phyloP scores from a whole-genome alignment of 2,329 filamentous ascomycete species.

The Fonsecaea pedrosoi region DNA sequence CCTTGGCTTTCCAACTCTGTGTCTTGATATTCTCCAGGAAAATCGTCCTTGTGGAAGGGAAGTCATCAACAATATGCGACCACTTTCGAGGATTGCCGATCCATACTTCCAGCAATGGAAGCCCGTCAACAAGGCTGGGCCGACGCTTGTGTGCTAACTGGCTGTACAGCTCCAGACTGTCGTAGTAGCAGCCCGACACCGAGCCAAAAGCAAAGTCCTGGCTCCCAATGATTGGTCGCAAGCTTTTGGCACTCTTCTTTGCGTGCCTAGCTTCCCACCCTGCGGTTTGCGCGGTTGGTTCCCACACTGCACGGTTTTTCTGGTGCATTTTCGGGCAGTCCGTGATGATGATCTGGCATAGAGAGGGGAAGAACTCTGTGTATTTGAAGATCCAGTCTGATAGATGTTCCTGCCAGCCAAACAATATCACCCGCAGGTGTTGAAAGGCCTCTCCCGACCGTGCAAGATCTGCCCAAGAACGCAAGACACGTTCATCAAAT shows the following conservation, averaged over 20 bases:
- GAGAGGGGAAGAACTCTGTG: slow-evolving; percentile 45
- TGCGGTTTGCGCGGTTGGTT: slow-evolving; percentile 34
- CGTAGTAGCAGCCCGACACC: slow-evolving; percentile 38
- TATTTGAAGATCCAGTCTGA: slow-evolving; percentile 45
- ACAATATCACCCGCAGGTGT: slow-evolving; percentile 48
- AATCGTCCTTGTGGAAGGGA: slow-evolving; percentile 40
- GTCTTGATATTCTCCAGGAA: slow-evolving; percentile 37
- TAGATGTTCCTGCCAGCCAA: slow-evolving; percentile 46
- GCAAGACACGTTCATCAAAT: slow-evolving; percentile 50
- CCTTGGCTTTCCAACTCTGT: slow-evolving; percentile 6
- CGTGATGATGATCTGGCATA: slow-evolving; percentile 47
- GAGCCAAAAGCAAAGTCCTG: slow-evolving; percentile 30
- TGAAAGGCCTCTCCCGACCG: slow-evolving; percentile 44
- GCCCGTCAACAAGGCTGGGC: slow-evolving; percentile 21
- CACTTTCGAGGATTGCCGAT: slow-evolving; percentile 36
- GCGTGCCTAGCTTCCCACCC: slow-evolving; percentile 44
- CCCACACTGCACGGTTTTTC: slow-evolving; percentile 37
- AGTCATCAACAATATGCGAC: slow-evolving; percentile 41
- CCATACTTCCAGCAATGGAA: slow-evolving; percentile 38
- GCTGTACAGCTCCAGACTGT: slow-evolving; percentile 28
- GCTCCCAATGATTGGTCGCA: slow-evolving; percentile 46
- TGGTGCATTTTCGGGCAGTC: slow-evolving; percentile 44
- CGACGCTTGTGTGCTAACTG: slow-evolving; percentile 19
- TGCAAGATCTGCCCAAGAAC: slow-evolving; percentile 51
- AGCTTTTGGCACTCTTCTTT: slow-evolving; percentile 39